phyloP scores from a whole-genome alignment of 176 grass and related monocot genomes.

The Paspalum notatum region DNA sequence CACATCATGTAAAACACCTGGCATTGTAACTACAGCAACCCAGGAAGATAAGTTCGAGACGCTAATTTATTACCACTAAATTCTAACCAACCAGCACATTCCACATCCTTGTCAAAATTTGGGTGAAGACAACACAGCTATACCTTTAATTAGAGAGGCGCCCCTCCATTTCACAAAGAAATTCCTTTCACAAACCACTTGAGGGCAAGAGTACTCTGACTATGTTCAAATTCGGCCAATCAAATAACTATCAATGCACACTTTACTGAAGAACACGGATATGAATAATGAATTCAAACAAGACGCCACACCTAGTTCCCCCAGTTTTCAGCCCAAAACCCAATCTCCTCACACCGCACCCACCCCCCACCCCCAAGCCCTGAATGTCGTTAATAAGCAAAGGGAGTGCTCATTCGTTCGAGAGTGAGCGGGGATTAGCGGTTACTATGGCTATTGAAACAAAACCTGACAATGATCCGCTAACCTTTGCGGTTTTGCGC shows the following conservation, averaged over 20 bases:
- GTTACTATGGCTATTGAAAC: conserved; percentile 16
- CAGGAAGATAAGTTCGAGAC: not conserved
- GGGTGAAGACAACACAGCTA: not conserved
- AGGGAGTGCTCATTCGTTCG: not conserved
- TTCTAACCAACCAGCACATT: not conserved
- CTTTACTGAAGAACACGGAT: not conserved
- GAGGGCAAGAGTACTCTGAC: not conserved
- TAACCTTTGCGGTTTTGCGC: not conserved
- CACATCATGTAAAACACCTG: not conserved
- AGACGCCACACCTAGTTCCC: not conserved
- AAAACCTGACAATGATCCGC: conserved; percentile 30
- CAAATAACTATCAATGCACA: not conserved
- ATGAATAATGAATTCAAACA: not conserved
- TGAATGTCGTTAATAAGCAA: not conserved
- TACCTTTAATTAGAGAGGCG: not conserved
- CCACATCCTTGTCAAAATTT: not conserved
- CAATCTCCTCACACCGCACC: not conserved
- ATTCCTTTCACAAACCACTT: not conserved
- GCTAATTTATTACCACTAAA: conserved; percentile 12
- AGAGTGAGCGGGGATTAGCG: not conserved
- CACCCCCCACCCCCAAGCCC: not conserved
- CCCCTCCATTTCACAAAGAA: not conserved
- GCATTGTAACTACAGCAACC: not conserved
- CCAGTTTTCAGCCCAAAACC: conserved; percentile 19
- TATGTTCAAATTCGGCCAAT: not conserved